Base-by-base conservation (phyloP, 2,329 filamentous ascomycete species). In the Penicillium sp. region DNA sequence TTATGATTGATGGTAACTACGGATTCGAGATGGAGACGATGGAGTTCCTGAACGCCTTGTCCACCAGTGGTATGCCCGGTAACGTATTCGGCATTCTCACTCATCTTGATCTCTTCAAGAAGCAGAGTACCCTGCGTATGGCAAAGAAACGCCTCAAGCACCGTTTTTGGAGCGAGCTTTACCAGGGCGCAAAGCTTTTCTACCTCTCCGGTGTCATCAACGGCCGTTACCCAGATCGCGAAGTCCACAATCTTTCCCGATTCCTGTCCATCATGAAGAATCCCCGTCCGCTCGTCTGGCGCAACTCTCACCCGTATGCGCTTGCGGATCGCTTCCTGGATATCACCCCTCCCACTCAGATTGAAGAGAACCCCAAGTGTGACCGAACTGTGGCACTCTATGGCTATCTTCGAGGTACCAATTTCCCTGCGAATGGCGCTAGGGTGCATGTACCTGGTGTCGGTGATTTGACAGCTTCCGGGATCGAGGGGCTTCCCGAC, bases 11-110 rank as follows among this genome's bases (percentile, higher is more conserved):
- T 69, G 95, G 94, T 49, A 97, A 97, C 75, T 99, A 89, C 67
- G 95, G 94, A 12, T 99, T 99, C 68, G 94, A 99, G 76, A 99
- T 99, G 94, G 94, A 99, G 80, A 99, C 94, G 0, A 99, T 99
- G 94, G 94, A 99, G 75, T 99, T 99, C 56, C 78, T 99, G 67
- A 97, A 97, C 64, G 87, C 97, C 15, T 79, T 99, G 44, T 88
- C 90, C n/a, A 85, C 91, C 2, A 96, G 90, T 24, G 94, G 94
- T 72, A 97, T 99, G 93, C 94, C 95, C 0, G 93, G 94, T 59
- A 99, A 99, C 65, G 92, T 99, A 30, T 97, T 99, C 69, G 94
- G 94, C 46, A 92, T 99, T 51, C 82, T 99, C 37, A 97, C 94
- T 13, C 95, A 99, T 78, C 80, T 99, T 54, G 94, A 99, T 69